Percentiles rank a stretch among this genome's conserved stretches.
These are phyloP conservation scores for Sequoia sempervirens DNA, from an alignment of 75 land plant species.

Conservation along the genomic window DNA sequence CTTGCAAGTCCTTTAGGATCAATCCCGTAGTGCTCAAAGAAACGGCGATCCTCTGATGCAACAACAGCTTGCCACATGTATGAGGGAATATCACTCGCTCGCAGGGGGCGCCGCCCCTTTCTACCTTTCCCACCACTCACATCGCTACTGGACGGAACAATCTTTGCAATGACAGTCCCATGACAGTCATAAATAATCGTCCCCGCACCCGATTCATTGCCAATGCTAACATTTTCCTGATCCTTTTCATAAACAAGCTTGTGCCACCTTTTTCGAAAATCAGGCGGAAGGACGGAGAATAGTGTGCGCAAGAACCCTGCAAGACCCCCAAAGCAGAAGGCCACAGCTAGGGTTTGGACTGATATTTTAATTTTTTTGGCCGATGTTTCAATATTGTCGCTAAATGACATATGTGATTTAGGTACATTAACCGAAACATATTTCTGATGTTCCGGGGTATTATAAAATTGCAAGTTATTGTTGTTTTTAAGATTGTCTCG, in stretches of 20 bases:
- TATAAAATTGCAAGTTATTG: background rate
- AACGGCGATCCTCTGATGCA: slow-evolving; percentile 64
- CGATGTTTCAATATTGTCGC: background rate
- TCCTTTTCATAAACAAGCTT: slow-evolving; percentile 32
- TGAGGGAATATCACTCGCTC: slow-evolving; percentile 40
- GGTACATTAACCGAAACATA: background rate
- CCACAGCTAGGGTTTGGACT: slow-evolving; percentile 10
- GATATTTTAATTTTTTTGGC: background rate
- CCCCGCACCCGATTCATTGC: slow-evolving; percentile 16
- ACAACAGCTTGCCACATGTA: slow-evolving; percentile 59
- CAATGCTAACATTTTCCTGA: background rate
- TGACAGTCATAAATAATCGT: slow-evolving; percentile 42
- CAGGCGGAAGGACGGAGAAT: slow-evolving; percentile 38
- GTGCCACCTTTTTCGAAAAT: slow-evolving; percentile 34
- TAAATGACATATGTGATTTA: background rate
- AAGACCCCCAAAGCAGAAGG: slow-evolving; percentile 27
- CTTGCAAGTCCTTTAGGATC: slow-evolving; percentile 51
- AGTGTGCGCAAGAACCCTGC: slow-evolving; percentile 19
- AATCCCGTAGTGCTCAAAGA: slow-evolving; percentile 57
- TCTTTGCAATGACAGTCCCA: slow-evolving; percentile 40
- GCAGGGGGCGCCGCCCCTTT: slow-evolving; percentile 2
- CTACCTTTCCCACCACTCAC: background rate
- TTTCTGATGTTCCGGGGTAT: background rate
- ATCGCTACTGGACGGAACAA: slow-evolving; percentile 22
- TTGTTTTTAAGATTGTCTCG: background rate